Base-by-base conservation (phyloP, 768 basidiomycete species). In the Calocybe indica region DNA sequence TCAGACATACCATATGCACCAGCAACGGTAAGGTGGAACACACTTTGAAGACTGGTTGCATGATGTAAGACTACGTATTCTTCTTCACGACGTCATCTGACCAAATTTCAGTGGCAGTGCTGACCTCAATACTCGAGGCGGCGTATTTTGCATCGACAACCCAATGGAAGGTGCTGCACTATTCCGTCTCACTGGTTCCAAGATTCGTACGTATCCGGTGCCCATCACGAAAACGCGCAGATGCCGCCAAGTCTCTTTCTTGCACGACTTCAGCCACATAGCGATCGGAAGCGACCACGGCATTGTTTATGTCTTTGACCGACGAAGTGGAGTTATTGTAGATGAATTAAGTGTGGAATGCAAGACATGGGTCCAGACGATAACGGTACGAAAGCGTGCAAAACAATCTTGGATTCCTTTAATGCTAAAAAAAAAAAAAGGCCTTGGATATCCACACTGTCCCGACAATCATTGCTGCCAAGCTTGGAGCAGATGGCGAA, bases 91-190 rank as follows among this genome's bases (percentile, higher is more conserved):
- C n/a, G n/a, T n/a, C n/a, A n/a, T n/a, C n/a, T n/a, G n/a, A n/a
- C n/a, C n/a, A n/a, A n/a, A n/a, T n/a, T n/a, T n/a, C n/a, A n/a
- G n/a, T n/a, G n/a, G n/a, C n/a, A 14, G 29, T 30, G 29, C 29
- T 43, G 13, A 14, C 12, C 29, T 30, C 13, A 11, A 13, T 14
- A n/a, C 29, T 14, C 41, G 30, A 43, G n/a, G 35, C 9, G n/a
- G n/a, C 41, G n/a, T 56, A 4, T 38, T 54, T 8, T 54, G 53
- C 33, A 51, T 54, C 22, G 52, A 58, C 45, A 53, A 55, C n/a
- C 52, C 55, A 31, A 43, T 46, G 10, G 29, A 48, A 7, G 56
- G 55, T 10, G 42, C 41, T 5, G 37, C 47, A 9, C 33, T 57
- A 39, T 59, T n/a, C n/a, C n/a, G n/a, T n/a, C n/a, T n/a, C n/a